These are phyloP conservation scores for Sergeia podlipaevii DNA, from an alignment of 208 protist genomes.

Conservation along the genomic window DNA sequence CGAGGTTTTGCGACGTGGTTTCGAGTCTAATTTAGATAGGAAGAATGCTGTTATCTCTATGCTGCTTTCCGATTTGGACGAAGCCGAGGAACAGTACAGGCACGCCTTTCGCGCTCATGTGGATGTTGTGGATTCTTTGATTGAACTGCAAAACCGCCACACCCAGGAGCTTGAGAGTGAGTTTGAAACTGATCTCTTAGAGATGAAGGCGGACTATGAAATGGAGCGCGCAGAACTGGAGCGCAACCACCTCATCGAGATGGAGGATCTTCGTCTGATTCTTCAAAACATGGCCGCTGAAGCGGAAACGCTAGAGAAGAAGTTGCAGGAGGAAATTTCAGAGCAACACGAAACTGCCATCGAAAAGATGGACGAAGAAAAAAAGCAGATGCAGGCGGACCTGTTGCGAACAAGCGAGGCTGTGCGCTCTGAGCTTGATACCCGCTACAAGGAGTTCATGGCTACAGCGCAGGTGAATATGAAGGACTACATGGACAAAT, in stretches of 20 bases:
- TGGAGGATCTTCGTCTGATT: conserved; percentile 84
- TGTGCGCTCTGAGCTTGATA: conserved; percentile 74
- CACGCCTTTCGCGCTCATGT: conserved; percentile 90
- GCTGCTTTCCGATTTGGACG: conserved; percentile 86
- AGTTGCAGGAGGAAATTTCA: conserved; percentile 81
- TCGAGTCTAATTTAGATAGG: conserved; percentile 90
- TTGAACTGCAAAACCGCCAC: conserved; percentile 83
- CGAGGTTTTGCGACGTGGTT: conserved; percentile 84
- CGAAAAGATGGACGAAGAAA: conserved; percentile 91
- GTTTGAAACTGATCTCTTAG: conserved; percentile 88
- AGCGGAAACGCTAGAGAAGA: conserved; percentile 85
- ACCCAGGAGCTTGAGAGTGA: conserved; percentile 81
- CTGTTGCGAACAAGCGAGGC: conserved; percentile 62
- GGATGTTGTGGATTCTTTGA: conserved; percentile 86
- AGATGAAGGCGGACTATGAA: conserved; percentile 92
- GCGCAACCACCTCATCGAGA: conserved; percentile 75
- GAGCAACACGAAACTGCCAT: conserved; percentile 87
- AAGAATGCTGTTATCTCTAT: conserved; percentile 92
- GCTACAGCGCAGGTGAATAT: conserved; percentile 90
- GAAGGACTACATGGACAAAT: conserved; percentile 95
- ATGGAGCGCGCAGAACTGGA: conserved; percentile 84
- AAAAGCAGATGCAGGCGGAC: conserved; percentile 86
- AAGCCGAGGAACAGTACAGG: conserved; percentile 93
- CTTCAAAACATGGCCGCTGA: conserved; percentile 88
- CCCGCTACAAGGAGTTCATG: conserved; percentile 92